Evolutionary conservation across 306 rosid species (phyloP).

Genomic region (Acacia crassicarpa): DNA sequence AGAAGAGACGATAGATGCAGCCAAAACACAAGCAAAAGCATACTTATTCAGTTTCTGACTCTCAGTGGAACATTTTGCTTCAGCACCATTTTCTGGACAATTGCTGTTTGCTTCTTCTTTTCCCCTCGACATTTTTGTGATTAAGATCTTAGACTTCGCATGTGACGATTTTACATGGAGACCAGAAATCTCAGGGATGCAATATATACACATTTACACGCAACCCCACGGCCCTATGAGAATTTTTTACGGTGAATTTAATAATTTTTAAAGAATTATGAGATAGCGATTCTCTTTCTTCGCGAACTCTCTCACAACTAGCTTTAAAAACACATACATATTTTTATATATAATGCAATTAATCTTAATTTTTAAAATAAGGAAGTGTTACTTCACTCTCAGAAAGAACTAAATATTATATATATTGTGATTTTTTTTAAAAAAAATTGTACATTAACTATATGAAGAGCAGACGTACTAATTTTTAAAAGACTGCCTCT

Average conservation of each 20-base stretch:
- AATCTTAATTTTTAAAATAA: background rate
- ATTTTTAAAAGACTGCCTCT: background rate
- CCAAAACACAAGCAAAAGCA: slow-evolving; percentile 48
- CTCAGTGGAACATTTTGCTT: background rate
- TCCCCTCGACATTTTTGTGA: background rate
- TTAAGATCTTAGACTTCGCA: background rate
- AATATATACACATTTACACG: background rate
- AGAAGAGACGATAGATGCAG: slow-evolving; percentile 49
- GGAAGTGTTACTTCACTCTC: background rate
- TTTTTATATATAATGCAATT: background rate
- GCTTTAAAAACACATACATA: too few species aligned
- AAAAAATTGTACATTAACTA: background rate
- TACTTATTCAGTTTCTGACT: slow-evolving; percentile 36
- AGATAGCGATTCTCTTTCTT: background rate
- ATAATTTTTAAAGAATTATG: background rate
- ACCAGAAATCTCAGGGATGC: background rate
- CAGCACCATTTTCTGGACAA: background rate
- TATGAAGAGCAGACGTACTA: background rate
- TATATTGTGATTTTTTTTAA: background rate
- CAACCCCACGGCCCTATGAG: background rate
- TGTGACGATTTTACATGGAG: background rate
- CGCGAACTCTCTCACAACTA: background rate
- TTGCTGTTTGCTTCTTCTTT: background rate
- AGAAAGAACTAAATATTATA: background rate
- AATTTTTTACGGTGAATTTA: background rate